These are phyloP conservation scores for Candida tallmaniae DNA, from an alignment of 805 yeast species.

Conservation along the genomic window DNA sequence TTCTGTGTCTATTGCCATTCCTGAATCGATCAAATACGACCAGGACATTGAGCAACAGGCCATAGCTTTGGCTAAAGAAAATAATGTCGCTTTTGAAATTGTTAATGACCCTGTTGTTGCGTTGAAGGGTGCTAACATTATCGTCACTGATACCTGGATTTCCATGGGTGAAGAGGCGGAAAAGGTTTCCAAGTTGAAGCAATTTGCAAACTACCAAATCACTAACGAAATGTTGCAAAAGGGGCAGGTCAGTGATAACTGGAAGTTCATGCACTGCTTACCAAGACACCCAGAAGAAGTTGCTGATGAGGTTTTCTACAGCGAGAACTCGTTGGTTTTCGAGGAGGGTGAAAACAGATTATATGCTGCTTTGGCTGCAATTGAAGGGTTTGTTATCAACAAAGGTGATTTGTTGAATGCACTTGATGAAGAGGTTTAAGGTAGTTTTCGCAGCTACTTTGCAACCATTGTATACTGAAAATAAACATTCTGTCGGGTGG, in stretches of 20 bases:
- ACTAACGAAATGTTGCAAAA: slow-evolving; percentile 54
- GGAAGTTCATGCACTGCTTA: slow-evolving; percentile 96
- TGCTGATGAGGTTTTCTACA: slow-evolving; percentile 85
- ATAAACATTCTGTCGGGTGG: too few species aligned
- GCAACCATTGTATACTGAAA: too few species aligned
- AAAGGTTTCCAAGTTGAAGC: slow-evolving; percentile 62
- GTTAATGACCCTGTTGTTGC: slow-evolving; percentile 76
- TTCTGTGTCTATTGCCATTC: slow-evolving; percentile 78
- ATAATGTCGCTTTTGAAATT: slow-evolving; percentile 43
- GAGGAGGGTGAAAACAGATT: slow-evolving; percentile 95
- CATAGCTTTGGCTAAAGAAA: slow-evolving; percentile 43
- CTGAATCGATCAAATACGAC: slow-evolving; percentile 65
- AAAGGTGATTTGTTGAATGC: slow-evolving; percentile 54
- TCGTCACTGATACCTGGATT: slow-evolving; percentile 95
- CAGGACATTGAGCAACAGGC: slow-evolving; percentile 52
- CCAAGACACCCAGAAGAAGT: slow-evolving; percentile 97
- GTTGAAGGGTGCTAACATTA: slow-evolving; percentile 65
- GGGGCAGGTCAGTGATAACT: slow-evolving; percentile 57
- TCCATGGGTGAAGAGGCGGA: slow-evolving; percentile 97
- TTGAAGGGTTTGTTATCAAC: slow-evolving; percentile 85
- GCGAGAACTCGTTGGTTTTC: slow-evolving; percentile 76
- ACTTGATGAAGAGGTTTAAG: slow-evolving; percentile 8
- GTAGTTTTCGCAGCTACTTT: too few species aligned
- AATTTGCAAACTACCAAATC: slow-evolving; percentile 85
- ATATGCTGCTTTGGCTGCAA: slow-evolving; percentile 92